Percentiles rank a stretch among this genome's conserved stretches.
Evolutionary conservation across 352 stramenopile species (phyloP).

Genomic region (Globisporangium perplexum): DNA sequence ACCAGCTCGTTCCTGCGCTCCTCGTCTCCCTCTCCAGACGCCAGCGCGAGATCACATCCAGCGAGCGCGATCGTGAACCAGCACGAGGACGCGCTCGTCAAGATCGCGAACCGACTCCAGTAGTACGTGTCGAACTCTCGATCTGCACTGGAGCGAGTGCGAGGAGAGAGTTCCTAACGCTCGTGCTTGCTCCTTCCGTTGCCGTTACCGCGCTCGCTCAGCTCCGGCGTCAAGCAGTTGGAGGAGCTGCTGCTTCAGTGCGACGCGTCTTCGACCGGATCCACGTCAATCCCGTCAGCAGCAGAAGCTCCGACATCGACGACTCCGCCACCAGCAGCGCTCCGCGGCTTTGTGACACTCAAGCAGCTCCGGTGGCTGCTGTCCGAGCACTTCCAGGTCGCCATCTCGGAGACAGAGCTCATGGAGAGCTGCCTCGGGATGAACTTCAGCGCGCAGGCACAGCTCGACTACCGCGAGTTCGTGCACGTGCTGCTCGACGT

Average conservation of each 20-base stretch:
- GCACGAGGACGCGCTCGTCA: conserved; percentile 42
- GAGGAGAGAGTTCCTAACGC: too few species aligned
- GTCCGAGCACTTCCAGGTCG: conserved; percentile 22
- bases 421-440: conserved; percentile 61
- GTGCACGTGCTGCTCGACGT: conserved; percentile 47
- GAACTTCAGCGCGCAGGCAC: conserved; percentile 45
- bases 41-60: conserved; percentile 6
- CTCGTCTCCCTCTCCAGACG: not conserved
- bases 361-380: conserved; percentile 46
- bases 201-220: too few species aligned
- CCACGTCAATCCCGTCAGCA: not conserved
- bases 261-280: conserved; percentile 6
- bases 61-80: conserved; percentile 13
- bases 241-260: conserved; percentile 27
- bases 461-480: conserved; percentile 48
- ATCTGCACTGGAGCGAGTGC: not conserved
- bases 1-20: not conserved
- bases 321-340: not conserved
- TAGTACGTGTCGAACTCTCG: conserved; percentile 25
- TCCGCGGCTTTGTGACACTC: conserved; percentile 41
- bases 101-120: conserved; percentile 38
- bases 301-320: not conserved
- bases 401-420: conserved; percentile 27
- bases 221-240: conserved; percentile 35
- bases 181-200: too few species aligned